Evolutionary conservation across 2,329 filamentous ascomycete species (phyloP), one percentile per base, ranked within the genome.

Genomic region (Fusarium protoensiforme): DNA sequence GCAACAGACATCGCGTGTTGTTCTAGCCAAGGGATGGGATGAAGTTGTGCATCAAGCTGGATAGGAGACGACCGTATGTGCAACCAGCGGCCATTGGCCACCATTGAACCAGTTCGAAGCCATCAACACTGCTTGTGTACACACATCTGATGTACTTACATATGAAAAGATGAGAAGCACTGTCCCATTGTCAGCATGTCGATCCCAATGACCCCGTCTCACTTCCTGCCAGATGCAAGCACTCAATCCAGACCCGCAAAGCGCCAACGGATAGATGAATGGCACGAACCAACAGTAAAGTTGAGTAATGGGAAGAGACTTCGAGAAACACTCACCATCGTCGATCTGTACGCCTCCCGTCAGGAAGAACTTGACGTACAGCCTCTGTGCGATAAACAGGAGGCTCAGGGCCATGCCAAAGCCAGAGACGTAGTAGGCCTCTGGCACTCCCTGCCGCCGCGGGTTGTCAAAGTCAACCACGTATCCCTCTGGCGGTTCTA

Each of bases 381-480:
- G 38, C n/a, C 76, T 67, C 68, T 80, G 78, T n/a, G 53, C 64
- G 43, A 79, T 70, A 27, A 78, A 76, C 5, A 77, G 36, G 11
- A 77, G 48, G 14, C 68, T 66, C n/a, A 79, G 33, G 0, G 68
- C 62, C 41, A 69, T 70, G 6, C 77, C 73, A 35, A 78, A 69
- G 5, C 61, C 71, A 2, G 71, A 61, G 9, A 77, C 62, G 7
- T 67, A 69, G 65, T 79, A 79, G n/a, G 68, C 65, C n/a, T 69
- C 67, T 5, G 68, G 33, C 16, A 75, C 76, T 16, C 66, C 73
- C 22, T 78, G 74, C 14, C 73, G 72, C 39, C 74, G 73, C 2
- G 81, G 81, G 43, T 82, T 72, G 2, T 78, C 78, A 48, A 83
- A 81, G 57, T 83, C 72, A 27, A 82, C 78, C 10, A 76, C 74